phyloP scores from a whole-genome alignment of 495 filamentous ascomycete genomes.

The Tuber calosporum region DNA sequence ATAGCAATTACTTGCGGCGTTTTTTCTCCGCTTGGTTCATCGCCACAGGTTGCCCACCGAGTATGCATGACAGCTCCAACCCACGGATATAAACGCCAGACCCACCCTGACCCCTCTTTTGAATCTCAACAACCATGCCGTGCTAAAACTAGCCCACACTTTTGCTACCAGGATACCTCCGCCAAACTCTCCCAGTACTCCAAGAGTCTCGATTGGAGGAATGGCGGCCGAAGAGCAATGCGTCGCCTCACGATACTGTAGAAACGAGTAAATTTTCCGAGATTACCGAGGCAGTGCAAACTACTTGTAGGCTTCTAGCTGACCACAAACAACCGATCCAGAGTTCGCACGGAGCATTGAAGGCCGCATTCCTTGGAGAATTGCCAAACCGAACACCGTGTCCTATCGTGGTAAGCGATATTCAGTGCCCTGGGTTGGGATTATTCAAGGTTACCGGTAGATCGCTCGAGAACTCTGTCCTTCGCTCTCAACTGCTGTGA shows the following conservation, averaged over 20 bases:
- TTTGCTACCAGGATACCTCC: neutral
- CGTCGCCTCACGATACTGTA: neutral
- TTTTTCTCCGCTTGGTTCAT: neutral
- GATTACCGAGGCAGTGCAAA: neutral
- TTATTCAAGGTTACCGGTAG: neutral
- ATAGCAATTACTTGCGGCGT: neutral
- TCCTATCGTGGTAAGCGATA: neutral
- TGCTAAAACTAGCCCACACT: neutral
- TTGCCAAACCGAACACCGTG: neutral
- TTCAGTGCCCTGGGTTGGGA: neutral
- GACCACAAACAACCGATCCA: neutral
- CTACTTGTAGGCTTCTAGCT: neutral
- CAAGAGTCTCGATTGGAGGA: neutral
- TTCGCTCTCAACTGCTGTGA: neutral
- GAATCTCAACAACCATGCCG: neutral
- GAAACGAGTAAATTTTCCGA: neutral
- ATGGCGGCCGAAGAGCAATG: neutral
- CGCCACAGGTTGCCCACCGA: neutral
- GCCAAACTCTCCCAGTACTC: neutral
- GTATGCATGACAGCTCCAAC: neutral
- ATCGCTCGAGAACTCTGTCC: neutral
- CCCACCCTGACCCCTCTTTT: neutral
- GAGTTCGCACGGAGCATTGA: neutral
- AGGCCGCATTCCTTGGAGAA: neutral
- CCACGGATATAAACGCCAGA: neutral